These are phyloP conservation scores for Capronia epimyces DNA, from an alignment of 2,329 filamentous ascomycete genomes.

Conservation along the genomic window DNA sequence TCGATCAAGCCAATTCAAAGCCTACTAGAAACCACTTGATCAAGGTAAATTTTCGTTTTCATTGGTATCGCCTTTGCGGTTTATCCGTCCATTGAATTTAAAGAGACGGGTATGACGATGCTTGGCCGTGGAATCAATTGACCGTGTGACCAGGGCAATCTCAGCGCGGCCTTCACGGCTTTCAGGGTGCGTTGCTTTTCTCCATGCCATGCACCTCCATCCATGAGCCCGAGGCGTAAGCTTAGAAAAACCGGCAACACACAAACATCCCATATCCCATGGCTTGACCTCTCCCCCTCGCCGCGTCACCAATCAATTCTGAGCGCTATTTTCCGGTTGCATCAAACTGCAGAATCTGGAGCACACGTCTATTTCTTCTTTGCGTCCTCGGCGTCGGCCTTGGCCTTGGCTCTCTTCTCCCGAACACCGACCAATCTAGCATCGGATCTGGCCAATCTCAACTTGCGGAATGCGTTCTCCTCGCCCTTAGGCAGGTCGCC, in stretches of 20 bases:
- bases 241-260: neutral
- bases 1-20: neutral
- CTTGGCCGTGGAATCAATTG: neutral
- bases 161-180: neutral
- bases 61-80: constrained; percentile 11
- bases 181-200: neutral
- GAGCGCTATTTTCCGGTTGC: neutral
- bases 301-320: constrained; percentile 33
- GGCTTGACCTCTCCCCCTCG: neutral
- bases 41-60: constrained; percentile 9
- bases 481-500: constrained; percentile 72
- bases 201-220: neutral
- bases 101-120: neutral
- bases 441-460: constrained; percentile 79
- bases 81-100: neutral
- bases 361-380: constrained; percentile 44
- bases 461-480: constrained; percentile 79
- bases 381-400: constrained; percentile 60
- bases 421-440: constrained; percentile 74
- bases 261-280: neutral
- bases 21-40: neutral
- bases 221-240: neutral
- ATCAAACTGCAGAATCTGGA: neutral
- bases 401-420: constrained; percentile 90
- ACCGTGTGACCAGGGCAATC: neutral